Evolutionary conservation across 495 filamentous ascomycete species (phyloP).

Genomic region (Penicillium daleae): DNA sequence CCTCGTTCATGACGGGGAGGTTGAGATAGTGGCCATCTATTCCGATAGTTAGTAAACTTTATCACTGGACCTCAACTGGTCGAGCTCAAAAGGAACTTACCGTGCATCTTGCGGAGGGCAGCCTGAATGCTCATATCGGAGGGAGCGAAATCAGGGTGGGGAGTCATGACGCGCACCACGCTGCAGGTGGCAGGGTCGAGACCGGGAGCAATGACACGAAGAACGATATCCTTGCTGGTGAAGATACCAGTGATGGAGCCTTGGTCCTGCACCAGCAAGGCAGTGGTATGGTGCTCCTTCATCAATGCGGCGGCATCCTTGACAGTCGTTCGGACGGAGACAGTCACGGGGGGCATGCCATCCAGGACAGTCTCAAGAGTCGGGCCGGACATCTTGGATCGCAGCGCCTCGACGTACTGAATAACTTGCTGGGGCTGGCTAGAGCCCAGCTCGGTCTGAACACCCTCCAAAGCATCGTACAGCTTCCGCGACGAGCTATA

Average conservation of each 20-base stretch:
- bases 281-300: constrained; percentile 98
- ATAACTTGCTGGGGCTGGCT: constrained; percentile 98
- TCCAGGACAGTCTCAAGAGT: constrained; percentile 94
- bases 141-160: constrained; percentile 97
- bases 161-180: constrained; percentile 98
- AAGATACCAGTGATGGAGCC: constrained; percentile 98
- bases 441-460: constrained; percentile 96
- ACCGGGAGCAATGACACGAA: constrained; percentile 96
- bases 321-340: constrained; percentile 92
- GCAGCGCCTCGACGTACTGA: constrained; percentile 94
- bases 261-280: constrained; percentile 94
- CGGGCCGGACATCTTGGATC: constrained; percentile 96
- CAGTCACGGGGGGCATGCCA: constrained; percentile 88
- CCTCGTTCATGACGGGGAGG: constrained; percentile 96
- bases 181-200: constrained; percentile 94
- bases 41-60: constrained; percentile 21
- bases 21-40: constrained; percentile 97
- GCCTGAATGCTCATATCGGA: constrained; percentile 99
- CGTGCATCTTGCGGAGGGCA: constrained; percentile 98
- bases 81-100: constrained; percentile 51
- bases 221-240: constrained; percentile 98
- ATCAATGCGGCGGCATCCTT: constrained; percentile 92
- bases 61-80: neutral
- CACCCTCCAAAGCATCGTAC: constrained; percentile 96
- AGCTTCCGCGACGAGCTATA: constrained; percentile 95